A percentile compares a stretch with the other conserved stretches of the same genome.
Conservation (phyloP, 306 rosid genomes). For the Mucuna pruriens region DNA sequence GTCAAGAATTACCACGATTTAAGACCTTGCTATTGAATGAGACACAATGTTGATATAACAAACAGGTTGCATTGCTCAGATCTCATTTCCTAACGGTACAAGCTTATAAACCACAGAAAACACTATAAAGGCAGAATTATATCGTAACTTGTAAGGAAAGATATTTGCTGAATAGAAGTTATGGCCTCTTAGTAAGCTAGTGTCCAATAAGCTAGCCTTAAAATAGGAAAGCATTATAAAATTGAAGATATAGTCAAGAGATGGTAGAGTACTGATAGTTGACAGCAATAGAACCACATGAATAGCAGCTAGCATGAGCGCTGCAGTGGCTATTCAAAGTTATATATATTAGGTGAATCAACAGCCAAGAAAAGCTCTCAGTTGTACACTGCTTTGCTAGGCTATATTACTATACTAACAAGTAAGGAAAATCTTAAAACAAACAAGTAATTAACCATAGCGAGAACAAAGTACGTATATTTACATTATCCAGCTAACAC, state of each 20-base stretch:
- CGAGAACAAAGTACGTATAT: not conserved
- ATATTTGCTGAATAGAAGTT: not conserved
- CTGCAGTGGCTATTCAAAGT: not conserved
- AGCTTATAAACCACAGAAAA: not conserved
- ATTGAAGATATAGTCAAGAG: not conserved
- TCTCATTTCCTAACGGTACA: not conserved
- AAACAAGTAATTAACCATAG: not conserved
- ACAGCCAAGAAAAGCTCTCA: not conserved
- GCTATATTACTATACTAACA: not conserved
- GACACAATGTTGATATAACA: not conserved
- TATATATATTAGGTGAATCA: not conserved
- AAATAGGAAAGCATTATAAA: not conserved
- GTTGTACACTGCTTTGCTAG: not conserved
- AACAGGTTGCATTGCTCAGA: constrained; percentile 1
- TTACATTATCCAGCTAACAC: constrained; percentile 2
- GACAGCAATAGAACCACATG: constrained; percentile 11
- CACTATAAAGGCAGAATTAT: not conserved
- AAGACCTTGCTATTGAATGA: not conserved
- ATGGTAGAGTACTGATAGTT: not conserved
- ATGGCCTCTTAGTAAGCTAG: not conserved
- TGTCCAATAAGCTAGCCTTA: not conserved
- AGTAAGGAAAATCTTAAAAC: not conserved
- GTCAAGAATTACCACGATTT: not conserved
- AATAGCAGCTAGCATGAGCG: not conserved
- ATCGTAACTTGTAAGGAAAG: not conserved